Evolutionary conservation across 2,329 filamentous ascomycete species (phyloP).

Genomic region (Trichophyton verrucosum): DNA sequence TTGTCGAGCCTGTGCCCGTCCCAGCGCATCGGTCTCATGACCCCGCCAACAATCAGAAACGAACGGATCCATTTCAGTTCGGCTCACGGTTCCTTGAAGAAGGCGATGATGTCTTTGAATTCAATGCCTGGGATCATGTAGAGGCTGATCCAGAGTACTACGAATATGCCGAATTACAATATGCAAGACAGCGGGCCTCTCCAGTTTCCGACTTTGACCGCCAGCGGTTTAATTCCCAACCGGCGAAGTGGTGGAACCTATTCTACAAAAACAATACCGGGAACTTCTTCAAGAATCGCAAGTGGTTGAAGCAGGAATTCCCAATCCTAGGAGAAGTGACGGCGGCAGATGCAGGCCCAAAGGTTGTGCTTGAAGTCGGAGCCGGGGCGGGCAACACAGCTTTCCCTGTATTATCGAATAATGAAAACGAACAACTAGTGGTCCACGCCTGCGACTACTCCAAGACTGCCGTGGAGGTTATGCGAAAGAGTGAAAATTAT

Average conservation of each 20-base stretch:
- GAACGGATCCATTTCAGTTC: conserved; percentile 88
- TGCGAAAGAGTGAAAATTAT: conserved; percentile 69
- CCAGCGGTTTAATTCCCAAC: conserved; percentile 73
- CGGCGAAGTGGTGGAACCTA: conserved; percentile 93
- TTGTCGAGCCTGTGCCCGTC: conserved; percentile 40
- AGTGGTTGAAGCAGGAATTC: conserved; percentile 95
- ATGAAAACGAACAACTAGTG: conserved; percentile 68
- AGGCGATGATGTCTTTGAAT: conserved; percentile 83
- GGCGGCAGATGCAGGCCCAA: conserved; percentile 53
- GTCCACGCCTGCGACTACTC: conserved; percentile 95
- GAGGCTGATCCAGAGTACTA: conserved; percentile 81
- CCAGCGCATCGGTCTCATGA: conserved; percentile 50
- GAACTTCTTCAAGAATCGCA: conserved; percentile 98
- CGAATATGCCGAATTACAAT: conserved; percentile 74
- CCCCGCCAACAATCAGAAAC: conserved; percentile 65
- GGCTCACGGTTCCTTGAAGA: conserved; percentile 75
- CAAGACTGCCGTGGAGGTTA: conserved; percentile 86
- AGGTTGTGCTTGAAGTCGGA: conserved; percentile 74
- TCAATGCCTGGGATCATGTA: conserved; percentile 99
- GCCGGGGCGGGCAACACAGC: conserved; percentile 94
- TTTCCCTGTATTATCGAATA: conserved; percentile 75
- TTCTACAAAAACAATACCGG: conserved; percentile 97
- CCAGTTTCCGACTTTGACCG: conserved; percentile 92
- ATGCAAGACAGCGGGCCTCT: conserved; percentile 66
- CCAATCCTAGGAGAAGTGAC: conserved; percentile 72